Conservation (phyloP, 2,329 filamentous ascomycete genomes). For the Acarospora socialis region DNA sequence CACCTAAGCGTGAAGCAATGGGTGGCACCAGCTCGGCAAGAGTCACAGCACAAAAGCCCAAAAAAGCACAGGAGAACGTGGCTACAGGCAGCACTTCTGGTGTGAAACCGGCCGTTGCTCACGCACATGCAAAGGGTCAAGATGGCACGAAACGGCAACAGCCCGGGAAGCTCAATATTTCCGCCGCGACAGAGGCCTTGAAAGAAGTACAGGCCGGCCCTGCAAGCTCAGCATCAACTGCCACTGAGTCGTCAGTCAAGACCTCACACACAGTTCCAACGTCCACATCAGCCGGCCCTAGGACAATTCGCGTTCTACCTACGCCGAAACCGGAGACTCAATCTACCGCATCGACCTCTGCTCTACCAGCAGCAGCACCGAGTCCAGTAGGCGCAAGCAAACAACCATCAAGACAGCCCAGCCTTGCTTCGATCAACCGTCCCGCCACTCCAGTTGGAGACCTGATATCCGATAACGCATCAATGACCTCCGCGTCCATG, state of each 20-base stretch:
- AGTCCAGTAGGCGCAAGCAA: conserved; percentile 15
- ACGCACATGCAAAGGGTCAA: no score
- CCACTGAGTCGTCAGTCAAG: neutral
- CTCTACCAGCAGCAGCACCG: conserved; percentile 16
- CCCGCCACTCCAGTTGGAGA: conserved; percentile 46
- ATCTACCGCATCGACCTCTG: conserved; percentile 18
- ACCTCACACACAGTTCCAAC: no score
- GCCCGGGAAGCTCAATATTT: conserved; percentile 11
- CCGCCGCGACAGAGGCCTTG: conserved; percentile 6
- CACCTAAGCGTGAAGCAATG: no score
- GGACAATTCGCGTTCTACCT: conserved; percentile 9
- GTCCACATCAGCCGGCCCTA: conserved; percentile 2
- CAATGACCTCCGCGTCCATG: conserved; percentile 42
- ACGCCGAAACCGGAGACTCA: conserved; percentile 6
- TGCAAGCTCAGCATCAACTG: neutral
- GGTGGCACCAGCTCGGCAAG: no score
- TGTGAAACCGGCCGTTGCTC: no score
- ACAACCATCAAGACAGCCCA: conserved; percentile 35
- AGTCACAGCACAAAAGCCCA: no score
- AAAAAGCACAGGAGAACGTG: no score
- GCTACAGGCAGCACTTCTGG: no score
- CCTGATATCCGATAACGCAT: conserved; percentile 43
- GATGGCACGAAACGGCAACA: no score
- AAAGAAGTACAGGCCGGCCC: conserved; percentile 1
- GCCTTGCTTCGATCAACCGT: conserved; percentile 42